Evolutionary conservation across 345 rosid genomes (phyloP).

Genomic region (Aquilaria sinensis): DNA sequence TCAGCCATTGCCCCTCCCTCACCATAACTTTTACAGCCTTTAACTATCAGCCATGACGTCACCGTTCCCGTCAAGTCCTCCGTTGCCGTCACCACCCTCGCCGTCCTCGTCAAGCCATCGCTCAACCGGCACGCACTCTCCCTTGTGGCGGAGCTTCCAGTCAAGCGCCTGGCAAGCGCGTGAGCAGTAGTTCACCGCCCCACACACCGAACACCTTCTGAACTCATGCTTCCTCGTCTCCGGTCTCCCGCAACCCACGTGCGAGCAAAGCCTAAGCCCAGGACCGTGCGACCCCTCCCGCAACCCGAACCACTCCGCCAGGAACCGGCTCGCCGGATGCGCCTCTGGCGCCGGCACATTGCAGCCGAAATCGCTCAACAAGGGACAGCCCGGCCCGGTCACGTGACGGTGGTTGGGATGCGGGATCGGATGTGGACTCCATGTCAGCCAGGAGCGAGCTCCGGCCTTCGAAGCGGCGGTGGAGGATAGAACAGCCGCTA

Average conservation of each 20-base stretch:
- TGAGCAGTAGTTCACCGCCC: slow-evolving; percentile 89
- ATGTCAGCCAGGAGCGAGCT: slow-evolving; percentile 44
- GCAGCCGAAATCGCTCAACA: slow-evolving; percentile 93
- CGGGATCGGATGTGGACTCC: slow-evolving; percentile 31
- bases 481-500: slow-evolving; percentile 60
- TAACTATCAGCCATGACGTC: slow-evolving; percentile 33
- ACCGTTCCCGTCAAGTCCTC: slow-evolving; percentile 26
- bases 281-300: slow-evolving; percentile 34
- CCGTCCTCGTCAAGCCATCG: slow-evolving; percentile 55
- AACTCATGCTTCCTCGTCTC: slow-evolving; percentile 94
- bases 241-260: slow-evolving; percentile 81
- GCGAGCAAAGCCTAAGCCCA: slow-evolving; percentile 77
- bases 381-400: slow-evolving; percentile 47
- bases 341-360: slow-evolving; percentile 92
- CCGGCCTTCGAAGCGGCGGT: slow-evolving; percentile 17
- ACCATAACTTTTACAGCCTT: slow-evolving; percentile 3
- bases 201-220: slow-evolving; percentile 90
- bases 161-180: slow-evolving; percentile 98
- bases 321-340: slow-evolving; percentile 69
- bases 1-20: slow-evolving; percentile 5
- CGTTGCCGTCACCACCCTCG: slow-evolving; percentile 31
- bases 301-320: slow-evolving; percentile 66
- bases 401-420: slow-evolving; percentile 24
- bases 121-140: slow-evolving; percentile 66
- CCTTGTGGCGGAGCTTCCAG: slow-evolving; percentile 89